Base-by-base conservation (phyloP, 306 rosid genomes). In the Abrus precatorius region DNA sequence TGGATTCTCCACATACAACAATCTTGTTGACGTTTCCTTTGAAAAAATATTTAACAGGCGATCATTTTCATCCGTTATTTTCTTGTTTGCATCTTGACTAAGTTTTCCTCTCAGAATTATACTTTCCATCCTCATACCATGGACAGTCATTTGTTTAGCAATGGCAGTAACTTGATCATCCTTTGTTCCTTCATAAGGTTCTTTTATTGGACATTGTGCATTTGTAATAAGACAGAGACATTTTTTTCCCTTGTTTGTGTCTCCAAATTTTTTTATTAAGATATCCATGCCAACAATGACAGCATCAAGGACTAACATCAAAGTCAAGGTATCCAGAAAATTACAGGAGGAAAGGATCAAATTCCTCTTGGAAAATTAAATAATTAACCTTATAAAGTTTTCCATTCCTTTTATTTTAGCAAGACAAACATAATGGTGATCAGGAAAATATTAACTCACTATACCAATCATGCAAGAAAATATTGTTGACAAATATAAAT, bases 261-360 rank as follows among this genome's bases (percentile, higher is more conserved):
- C 86, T 73, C 90, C 91, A 82, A 82, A 95, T 82, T 89, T 93
- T 87, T 95, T 95, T 54, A 95, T 95, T 75, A 95, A 73, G 89
- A 93, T 89, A 89, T 95, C 99, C 97, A 95, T 80, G 79, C 94
- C 99, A 75, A 95, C 93, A 82, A 95, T 89, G 73, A 95, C 84
- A 74, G 95, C 97, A 78, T 91, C 99, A 76, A 95, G 97, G 91
- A 90, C 99, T 95, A 85, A 74, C 82, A 44, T 60, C 49, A 69
- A 80, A 81, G 95, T 95, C 87, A 92, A 95, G 98, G 92, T 13
- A 56, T 65, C 78, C 88, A 60, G 48, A 55, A 81, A 47, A 57
- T 3, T 3, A 38, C 55, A 32, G 48, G 30, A 80, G 13, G 33
- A 69, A 45, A 53, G 57, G 57, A 75, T 40, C 65, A 64, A 60